phyloP scores from a whole-genome alignment of 768 basidiomycete genomes.

The Collybia mongolica region DNA sequence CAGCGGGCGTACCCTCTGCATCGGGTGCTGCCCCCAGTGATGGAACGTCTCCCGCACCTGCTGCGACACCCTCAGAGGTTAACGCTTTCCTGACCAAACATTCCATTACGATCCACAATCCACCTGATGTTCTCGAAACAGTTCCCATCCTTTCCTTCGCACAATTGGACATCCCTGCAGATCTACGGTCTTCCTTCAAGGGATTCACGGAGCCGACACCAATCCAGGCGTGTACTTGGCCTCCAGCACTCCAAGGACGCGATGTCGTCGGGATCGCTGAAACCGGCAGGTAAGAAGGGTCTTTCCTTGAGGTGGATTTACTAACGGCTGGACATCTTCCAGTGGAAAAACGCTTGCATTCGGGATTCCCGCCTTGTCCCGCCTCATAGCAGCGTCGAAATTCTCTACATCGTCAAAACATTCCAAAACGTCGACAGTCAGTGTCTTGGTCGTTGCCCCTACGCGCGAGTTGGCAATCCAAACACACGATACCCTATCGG shows the following conservation, averaged over 20 bases:
- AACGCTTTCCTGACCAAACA: constrained; percentile 70
- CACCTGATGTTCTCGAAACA: constrained; percentile 41
- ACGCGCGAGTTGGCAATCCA: constrained; percentile 97
- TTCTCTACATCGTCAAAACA: constrained; percentile 22
- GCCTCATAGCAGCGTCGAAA: constrained; percentile 45
- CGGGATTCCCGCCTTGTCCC: constrained; percentile 84
- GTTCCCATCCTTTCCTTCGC: constrained; percentile 74
- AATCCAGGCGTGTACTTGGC: constrained; percentile 96
- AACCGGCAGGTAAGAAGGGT: constrained; percentile 72
- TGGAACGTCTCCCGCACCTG: constrained; percentile 10
- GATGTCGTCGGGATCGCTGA: constrained; percentile 97
- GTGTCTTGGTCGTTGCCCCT: constrained; percentile 84
- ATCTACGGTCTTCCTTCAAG: constrained; percentile 61
- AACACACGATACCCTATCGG: constrained; percentile 80
- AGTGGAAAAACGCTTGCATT: constrained; percentile 98
- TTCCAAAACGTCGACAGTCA: constrained; percentile 36
- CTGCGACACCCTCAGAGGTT: constrained; percentile 37
- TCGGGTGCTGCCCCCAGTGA: constrained; percentile 15
- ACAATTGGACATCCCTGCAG: constrained; percentile 62
- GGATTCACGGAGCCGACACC: constrained; percentile 89
- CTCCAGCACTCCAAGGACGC: constrained; percentile 73
- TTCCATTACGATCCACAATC: constrained; percentile 68
- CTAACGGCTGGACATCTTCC: constrained; percentile 3
- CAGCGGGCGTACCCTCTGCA: constrained; percentile 10
- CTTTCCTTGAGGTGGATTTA: not conserved